A percentile compares a stretch with the other conserved stretches of the same genome.
Conservation (phyloP, 176 grass and related monocot species). For the Puccinellia tenuiflora region DNA sequence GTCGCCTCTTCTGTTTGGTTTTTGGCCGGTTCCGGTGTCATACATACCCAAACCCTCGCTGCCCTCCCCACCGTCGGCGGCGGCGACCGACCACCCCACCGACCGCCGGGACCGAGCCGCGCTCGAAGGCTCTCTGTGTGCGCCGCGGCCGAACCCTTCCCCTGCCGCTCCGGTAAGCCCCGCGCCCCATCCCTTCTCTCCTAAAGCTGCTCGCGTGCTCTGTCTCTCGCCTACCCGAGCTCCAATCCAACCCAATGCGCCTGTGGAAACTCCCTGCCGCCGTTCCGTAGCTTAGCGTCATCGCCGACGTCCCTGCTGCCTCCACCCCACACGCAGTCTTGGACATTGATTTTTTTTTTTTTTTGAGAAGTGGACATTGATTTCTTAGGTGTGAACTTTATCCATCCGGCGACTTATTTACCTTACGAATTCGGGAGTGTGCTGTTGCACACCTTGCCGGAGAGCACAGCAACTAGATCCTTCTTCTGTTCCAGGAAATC, state of each 20-base stretch:
- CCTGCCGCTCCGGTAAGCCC: constrained; percentile 5
- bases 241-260: background rate
- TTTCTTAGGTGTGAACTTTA: too few relatives aligned
- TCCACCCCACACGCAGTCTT: background rate
- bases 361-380: too few relatives aligned
- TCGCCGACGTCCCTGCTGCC: background rate
- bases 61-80: constrained; percentile 5
- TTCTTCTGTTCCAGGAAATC: background rate
- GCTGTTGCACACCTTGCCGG: too few relatives aligned
- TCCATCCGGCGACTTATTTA: background rate
- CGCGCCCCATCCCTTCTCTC: background rate
- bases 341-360: background rate
- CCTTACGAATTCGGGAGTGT: background rate
- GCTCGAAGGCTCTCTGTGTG: background rate
- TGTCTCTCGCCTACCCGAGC: background rate
- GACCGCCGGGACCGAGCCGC: background rate
- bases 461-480: background rate
- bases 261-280: background rate
- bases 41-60: background rate
- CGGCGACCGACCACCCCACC: background rate
- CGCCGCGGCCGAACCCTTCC: background rate
- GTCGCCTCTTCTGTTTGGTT: background rate
- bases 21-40: background rate
- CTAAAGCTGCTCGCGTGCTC: background rate
- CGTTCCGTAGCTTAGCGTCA: background rate